Evolutionary conservation across 2,329 filamentous ascomycete species (phyloP).

Genomic region (Aspergillus clavatus): DNA sequence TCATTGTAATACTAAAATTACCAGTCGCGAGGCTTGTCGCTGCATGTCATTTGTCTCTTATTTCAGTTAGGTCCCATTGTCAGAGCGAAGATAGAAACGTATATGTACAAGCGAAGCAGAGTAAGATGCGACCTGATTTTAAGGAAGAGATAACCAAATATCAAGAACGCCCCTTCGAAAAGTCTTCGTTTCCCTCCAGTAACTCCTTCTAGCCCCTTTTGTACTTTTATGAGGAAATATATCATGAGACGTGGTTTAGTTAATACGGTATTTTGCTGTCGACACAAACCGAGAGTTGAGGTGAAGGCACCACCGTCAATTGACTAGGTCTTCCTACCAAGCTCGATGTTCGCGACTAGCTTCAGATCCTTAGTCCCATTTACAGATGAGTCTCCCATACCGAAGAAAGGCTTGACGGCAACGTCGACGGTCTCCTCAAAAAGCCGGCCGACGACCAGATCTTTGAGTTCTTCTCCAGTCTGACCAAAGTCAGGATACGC

Average conservation of each 20-base stretch:
- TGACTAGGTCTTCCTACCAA: conserved; percentile 31
- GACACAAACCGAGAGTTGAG: not conserved
- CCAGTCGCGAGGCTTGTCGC: not conserved
- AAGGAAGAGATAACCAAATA: not conserved
- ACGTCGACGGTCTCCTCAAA: conserved; percentile 68
- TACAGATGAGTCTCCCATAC: conserved; percentile 14
- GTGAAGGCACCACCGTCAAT: not conserved
- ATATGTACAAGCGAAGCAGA: not conserved
- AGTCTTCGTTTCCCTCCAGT: not conserved
- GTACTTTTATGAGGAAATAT: not conserved
- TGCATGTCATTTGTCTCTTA: not conserved
- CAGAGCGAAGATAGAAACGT: not conserved
- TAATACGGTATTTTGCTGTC: not conserved
- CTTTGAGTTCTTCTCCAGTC: conserved; percentile 70
- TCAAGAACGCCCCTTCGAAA: not conserved
- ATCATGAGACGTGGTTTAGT: not conserved
- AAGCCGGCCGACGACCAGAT: conserved; percentile 64
- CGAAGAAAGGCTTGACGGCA: conserved; percentile 67
- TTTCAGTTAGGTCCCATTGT: not conserved
- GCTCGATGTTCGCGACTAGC: conserved; percentile 38
- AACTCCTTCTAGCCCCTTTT: not conserved
- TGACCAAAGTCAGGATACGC: conserved; percentile 95
- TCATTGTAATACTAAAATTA: not conserved
- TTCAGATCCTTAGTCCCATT: conserved; percentile 29
- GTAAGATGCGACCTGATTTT: not conserved